Conservation (phyloP, 2,329 filamentous ascomycete genomes). For the Paecilomyces variotii region DNA sequence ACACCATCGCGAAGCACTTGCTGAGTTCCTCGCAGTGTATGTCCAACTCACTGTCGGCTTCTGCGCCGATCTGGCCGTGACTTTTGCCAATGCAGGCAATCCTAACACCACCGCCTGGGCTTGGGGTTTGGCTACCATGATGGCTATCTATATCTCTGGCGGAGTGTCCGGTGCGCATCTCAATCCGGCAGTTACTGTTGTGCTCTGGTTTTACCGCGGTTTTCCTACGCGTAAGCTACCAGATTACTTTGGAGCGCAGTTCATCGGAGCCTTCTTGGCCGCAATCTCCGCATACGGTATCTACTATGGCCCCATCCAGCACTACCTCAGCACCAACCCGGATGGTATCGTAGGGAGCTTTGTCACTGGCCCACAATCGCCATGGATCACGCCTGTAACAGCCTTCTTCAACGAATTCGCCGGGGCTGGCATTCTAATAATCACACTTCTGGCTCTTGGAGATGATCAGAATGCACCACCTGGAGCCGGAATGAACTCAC, state of each 20-base stretch:
- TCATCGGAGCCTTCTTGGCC: conserved; percentile 46
- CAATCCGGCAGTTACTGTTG: conserved; percentile 37
- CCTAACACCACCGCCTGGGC: conserved; percentile 38
- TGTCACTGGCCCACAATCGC: conserved; percentile 36
- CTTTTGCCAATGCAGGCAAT: conserved; percentile 31
- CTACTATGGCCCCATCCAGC: conserved; percentile 26
- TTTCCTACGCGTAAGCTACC: conserved; percentile 46
- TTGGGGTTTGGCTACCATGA: conserved; percentile 50
- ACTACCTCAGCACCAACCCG: conserved; percentile 21
- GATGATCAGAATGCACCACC: conserved; percentile 42
- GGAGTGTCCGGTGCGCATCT: conserved; percentile 42
- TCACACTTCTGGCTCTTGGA: conserved; percentile 38
- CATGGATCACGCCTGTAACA: conserved; percentile 28
- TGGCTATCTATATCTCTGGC: conserved; percentile 41
- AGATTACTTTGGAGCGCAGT: conserved; percentile 45
- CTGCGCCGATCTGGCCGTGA: conserved; percentile 41
- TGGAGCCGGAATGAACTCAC: conserved; percentile 45
- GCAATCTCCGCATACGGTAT: conserved; percentile 39
- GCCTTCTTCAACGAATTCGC: conserved; percentile 44
- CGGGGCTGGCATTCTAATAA: conserved; percentile 33
- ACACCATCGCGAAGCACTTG: conserved; percentile 45
- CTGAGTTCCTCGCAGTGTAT: conserved; percentile 44
- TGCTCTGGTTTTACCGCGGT: conserved; percentile 43
- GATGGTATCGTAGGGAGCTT: conserved; percentile 33
- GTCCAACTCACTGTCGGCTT: conserved; percentile 41